Base-by-base conservation (phyloP, 1,284 basidiomycete genomes). In the Irpex lacteus region DNA sequence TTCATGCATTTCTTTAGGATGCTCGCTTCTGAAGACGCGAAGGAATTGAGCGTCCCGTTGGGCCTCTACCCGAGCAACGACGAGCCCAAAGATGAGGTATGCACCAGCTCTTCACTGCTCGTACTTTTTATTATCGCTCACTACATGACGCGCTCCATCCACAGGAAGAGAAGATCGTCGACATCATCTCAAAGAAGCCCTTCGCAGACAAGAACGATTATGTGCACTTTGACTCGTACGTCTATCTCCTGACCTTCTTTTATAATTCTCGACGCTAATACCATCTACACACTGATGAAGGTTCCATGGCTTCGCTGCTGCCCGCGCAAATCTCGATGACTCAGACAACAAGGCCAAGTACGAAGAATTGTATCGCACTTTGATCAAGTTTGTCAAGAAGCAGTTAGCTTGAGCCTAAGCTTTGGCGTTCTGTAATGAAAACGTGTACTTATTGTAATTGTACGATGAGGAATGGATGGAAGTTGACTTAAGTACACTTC, bases 231-330 rank as follows among this genome's bases (percentile, higher is more conserved):
- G 66, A 82, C 63, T 84, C 85, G 84, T 84, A 67, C 61, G 76
- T 73, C 26, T 2, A 26, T 13, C 4, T 49, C 15, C 62, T 61
- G 13, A 60, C 13, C 32, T 65, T 38, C 52, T 47, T 13, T 21
- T 38, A 60, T 68, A 2, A 66, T 61, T 0, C 19, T 40, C 18
- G 60, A 64, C 72, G 4, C 62, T 15, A 2, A 19, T 2, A 2
- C n/a, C 5, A 26, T 53, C 13, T 53, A 53, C 18, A 19, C 18
- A 18, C 9, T 49, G 2, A 26, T 26, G 26, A 49, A 87, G 85
- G 74, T 85, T 86, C 76, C 89, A 91, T 71, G 89, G 89, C 49
- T 91, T 87, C 82, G 89, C 89, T 4, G 89, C 87, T 6, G 90
- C 90, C 2, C 82, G 90, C 58, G 89, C 84, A 0, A 77, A 91